Conservation (phyloP, 768 basidiomycete genomes). For the Leccinum boreale region DNA sequence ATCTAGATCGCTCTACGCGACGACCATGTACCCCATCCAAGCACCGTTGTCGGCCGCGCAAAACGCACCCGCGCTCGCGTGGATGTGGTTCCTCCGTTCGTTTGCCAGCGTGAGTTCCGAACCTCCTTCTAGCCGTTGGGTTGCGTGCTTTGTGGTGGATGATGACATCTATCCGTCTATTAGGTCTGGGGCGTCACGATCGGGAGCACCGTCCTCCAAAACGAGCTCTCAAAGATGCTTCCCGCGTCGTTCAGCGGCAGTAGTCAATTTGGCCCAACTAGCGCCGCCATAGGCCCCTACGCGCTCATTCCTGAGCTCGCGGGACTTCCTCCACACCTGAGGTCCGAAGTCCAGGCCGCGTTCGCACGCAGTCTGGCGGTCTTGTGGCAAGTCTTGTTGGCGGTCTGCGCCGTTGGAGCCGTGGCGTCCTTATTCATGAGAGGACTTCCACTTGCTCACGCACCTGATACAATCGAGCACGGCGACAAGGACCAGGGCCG, state of each 20-base stretch:
- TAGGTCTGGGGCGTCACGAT: slow-evolving; percentile 53
- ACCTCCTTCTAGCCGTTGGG: too few relatives aligned
- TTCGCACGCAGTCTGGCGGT: slow-evolving; percentile 38
- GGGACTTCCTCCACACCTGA: slow-evolving; percentile 32
- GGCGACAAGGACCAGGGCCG: not conserved
- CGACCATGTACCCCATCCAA: slow-evolving; percentile 30
- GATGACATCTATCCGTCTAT: not conserved
- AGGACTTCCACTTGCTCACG: slow-evolving; percentile 6
- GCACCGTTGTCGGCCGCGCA: slow-evolving; percentile 31
- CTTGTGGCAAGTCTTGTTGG: slow-evolving; percentile 45
- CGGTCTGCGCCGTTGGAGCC: slow-evolving; percentile 26
- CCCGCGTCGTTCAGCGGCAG: slow-evolving; percentile 34
- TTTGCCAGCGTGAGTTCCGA: slow-evolving; percentile 23
- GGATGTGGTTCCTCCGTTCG: slow-evolving; percentile 32
- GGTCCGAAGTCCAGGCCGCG: slow-evolving; percentile 36
- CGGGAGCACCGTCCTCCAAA: slow-evolving; percentile 49
- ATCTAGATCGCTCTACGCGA: slow-evolving; percentile 9
- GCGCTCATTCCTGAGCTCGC: slow-evolving; percentile 43
- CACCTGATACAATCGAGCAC: not conserved
- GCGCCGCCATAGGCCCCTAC: slow-evolving; percentile 28
- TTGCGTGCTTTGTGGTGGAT: not conserved
- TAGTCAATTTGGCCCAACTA: slow-evolving; percentile 22
- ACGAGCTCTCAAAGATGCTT: slow-evolving; percentile 40
- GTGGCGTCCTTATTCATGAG: slow-evolving; percentile 18
- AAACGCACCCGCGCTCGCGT: slow-evolving; percentile 39